Conservation (phyloP, 176 grass and related monocot genomes). For the Bothriochloa decipiens region DNA sequence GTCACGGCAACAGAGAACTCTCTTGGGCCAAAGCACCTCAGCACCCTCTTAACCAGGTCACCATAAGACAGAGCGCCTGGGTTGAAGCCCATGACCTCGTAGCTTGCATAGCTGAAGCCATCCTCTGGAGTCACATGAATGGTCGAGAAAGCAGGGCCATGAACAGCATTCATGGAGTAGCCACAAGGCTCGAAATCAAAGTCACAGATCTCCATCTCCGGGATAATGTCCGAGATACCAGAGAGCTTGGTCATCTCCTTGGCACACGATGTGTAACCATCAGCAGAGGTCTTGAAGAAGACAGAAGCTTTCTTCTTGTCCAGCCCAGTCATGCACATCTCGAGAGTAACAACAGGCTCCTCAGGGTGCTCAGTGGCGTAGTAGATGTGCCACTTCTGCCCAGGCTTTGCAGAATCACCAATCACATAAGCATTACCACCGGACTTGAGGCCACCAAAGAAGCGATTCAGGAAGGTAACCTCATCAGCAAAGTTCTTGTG, state of each 20-base stretch:
- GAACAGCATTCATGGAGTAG: constrained; percentile 63
- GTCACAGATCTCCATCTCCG: constrained; percentile 61
- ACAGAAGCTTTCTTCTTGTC: constrained; percentile 48
- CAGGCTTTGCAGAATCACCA: constrained; percentile 46
- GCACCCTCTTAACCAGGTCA: constrained; percentile 53
- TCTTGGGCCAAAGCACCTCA: constrained; percentile 48
- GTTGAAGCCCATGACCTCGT: constrained; percentile 60
- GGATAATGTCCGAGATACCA: constrained; percentile 53
- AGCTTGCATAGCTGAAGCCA: constrained; percentile 63
- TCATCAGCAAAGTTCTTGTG: constrained; percentile 60
- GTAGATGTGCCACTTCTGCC: constrained; percentile 57
- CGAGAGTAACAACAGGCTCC: constrained; percentile 45
- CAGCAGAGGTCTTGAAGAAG: constrained; percentile 53
- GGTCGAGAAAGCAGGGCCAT: constrained; percentile 48
- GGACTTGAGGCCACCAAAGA: constrained; percentile 47
- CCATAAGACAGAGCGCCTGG: constrained; percentile 2
- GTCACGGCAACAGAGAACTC: constrained; percentile 59
- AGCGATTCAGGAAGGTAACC: constrained; percentile 47
- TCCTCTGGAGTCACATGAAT: constrained; percentile 67
- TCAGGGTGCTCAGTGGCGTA: constrained; percentile 48
- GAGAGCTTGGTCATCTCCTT: constrained; percentile 64
- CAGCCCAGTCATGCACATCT: constrained; percentile 65
- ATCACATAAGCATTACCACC: constrained; percentile 57
- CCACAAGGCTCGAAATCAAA: constrained; percentile 59
- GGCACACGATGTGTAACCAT: constrained; percentile 42